Evolutionary conservation across 257 asterid genomes (phyloP).

Genomic region (Penstemon davidsonii): DNA sequence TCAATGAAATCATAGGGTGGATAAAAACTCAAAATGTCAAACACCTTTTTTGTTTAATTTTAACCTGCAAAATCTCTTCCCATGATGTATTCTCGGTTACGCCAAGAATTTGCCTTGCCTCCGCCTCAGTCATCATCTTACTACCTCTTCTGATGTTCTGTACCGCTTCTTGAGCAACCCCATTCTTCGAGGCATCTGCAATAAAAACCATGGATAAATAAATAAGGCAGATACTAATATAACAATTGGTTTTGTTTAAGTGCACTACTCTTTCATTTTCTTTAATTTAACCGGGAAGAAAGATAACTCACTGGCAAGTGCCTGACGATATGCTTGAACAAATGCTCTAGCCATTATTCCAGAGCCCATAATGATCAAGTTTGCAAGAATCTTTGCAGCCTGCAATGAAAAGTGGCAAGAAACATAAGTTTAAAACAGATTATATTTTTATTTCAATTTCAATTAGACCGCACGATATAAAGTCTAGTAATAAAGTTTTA

Average conservation of each 20-base stretch:
- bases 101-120: conserved; percentile 80
- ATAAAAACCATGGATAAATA: background rate
- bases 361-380: conserved; percentile 62
- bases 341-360: conserved; percentile 63
- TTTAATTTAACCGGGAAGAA: conserved; percentile 1
- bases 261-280: background rate
- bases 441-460: background rate
- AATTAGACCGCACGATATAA: background rate
- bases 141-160: conserved; percentile 53
- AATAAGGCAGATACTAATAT: background rate
- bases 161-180: conserved; percentile 74
- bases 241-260: background rate
- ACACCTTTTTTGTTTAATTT: background rate
- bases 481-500: background rate
- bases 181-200: conserved; percentile 71
- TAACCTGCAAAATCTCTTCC: conserved; percentile 73
- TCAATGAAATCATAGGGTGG: background rate
- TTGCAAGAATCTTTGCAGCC: conserved; percentile 66
- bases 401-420: conserved; percentile 27
- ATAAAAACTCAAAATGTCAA: background rate
- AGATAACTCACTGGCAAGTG: conserved; percentile 58
- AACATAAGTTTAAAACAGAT: conserved; percentile 9
- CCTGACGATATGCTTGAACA: conserved; percentile 77
- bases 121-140: conserved; percentile 67
- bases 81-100: conserved; percentile 63